Evolutionary conservation across 1,284 basidiomycete genomes (phyloP).

Genomic region (Anthracocystis panici-leucophaei): DNA sequence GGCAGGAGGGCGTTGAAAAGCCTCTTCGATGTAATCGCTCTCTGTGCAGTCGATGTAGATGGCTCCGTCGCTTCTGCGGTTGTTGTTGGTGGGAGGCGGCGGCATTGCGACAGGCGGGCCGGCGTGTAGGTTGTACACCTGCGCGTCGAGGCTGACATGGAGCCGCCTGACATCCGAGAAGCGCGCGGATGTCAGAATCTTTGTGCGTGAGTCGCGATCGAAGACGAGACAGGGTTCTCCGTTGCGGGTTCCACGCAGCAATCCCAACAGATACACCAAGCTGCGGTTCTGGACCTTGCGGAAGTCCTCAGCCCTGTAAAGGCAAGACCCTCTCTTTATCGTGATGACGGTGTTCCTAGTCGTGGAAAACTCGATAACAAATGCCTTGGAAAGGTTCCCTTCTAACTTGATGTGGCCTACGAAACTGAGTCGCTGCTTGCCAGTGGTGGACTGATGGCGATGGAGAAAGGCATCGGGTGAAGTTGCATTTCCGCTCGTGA

Average conservation of each 20-base stretch:
- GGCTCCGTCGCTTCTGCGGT: not conserved
- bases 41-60: not conserved
- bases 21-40: not conserved
- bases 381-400: not conserved
- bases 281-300: not conserved
- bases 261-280: not conserved
- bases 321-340: not conserved
- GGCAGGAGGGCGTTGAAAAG: not conserved
- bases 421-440: not conserved
- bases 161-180: not conserved
- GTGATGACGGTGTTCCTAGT: not conserved
- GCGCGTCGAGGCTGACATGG: not conserved
- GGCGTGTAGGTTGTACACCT: not conserved
- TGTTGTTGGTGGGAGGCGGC: not conserved
- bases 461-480: not conserved
- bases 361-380: not conserved
- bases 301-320: not conserved
- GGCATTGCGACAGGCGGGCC: not conserved
- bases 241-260: not conserved
- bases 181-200: not conserved
- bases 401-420: not conserved
- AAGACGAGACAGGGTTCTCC: not conserved
- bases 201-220: not conserved
- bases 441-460: not conserved
- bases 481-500: not conserved